Evolutionary conservation across 208 protist genomes (phyloP), one percentile per base, ranked within the genome.

Genomic region (Trichomonas gallinae): DNA sequence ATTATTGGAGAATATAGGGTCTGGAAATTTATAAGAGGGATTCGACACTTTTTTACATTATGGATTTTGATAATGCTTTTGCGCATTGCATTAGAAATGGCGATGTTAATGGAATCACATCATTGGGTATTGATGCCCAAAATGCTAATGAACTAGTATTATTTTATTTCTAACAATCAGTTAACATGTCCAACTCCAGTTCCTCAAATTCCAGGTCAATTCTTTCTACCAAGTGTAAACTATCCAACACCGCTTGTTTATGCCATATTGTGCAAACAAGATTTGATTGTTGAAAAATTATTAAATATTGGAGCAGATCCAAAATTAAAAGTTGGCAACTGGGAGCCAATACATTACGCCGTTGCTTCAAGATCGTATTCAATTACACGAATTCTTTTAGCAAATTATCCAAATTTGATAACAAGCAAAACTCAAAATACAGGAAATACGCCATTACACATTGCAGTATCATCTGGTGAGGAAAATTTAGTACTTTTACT

Each of bases 31-130:
- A 51, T 15, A 51, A 51, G 3, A 15, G 46, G 46, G 13, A 51
- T 51, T 3, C 13, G 46, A 51, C 46, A 51, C 46, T 51, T 51
- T 51, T 51, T 51, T 15, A 15, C 13, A 15, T 51, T 51, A 93
- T 93, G 87, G 87, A 93, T 93, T 93, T 93, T 51, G 87, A 93
- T 26, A 40, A 93, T 44, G 40, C 87, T 17, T 93, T 93, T 48
- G 87, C 87, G 15, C 15, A 51, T 34, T 93, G 40, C 38, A 93
- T 93, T 38, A 34, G 17, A 11, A 40, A 48, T 17, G 87, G 87
- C 0, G 44, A 93, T 42, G n/a, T 51, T 1, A 42, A 93, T 40
- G 87, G 87, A 48, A 93, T 93, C 31, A 36, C 44, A 58, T 51
- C 87, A 10, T 42, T 93, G 36, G 87, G 87, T 51, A 40, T 93